phyloP scores from a whole-genome alignment of 495 filamentous ascomycete species.

The Staphylotrichum tortipilum region DNA sequence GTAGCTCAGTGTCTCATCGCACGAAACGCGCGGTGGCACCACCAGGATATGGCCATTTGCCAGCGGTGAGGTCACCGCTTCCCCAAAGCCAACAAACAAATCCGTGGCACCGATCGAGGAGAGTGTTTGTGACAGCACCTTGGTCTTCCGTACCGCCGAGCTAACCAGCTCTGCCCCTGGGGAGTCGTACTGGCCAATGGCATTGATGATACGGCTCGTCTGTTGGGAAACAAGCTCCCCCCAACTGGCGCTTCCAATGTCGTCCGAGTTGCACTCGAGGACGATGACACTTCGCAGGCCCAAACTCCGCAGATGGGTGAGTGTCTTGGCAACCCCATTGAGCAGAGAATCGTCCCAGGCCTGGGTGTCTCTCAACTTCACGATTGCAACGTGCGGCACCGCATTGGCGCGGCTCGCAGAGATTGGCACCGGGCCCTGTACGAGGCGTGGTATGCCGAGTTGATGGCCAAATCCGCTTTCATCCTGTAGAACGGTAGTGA shows the following conservation, averaged over 20 bases:
- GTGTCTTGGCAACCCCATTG: constrained; percentile 68
- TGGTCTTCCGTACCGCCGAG: constrained; percentile 42
- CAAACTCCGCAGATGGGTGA: constrained; percentile 71
- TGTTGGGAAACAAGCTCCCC: constrained; percentile 51
- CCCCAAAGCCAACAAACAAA: constrained; percentile 36
- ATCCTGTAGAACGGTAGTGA: constrained; percentile 23
- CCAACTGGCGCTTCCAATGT: constrained; percentile 7
- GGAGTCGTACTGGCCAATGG: constrained; percentile 58
- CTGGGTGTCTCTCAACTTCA: constrained; percentile 73
- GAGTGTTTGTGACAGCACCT: constrained; percentile 18
- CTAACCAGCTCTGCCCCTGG: constrained; percentile 62
- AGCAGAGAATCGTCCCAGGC: constrained; percentile 56
- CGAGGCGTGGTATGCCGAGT: constrained; percentile 26
- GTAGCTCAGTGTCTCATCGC: constrained; percentile 47
- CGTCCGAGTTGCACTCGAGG: constrained; percentile 53
- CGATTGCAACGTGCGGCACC: constrained; percentile 69
- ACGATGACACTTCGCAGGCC: constrained; percentile 77
- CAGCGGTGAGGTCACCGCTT: constrained; percentile 59
- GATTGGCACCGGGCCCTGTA: constrained; percentile 24
- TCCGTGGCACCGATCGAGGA: constrained; percentile 18
- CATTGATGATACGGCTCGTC: constrained; percentile 61
- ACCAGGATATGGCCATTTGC: constrained; percentile 72
- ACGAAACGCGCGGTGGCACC: constrained; percentile 61
- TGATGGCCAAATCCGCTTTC: constrained; percentile 32
- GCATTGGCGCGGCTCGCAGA: constrained; percentile 29